Evolutionary conservation across 2,329 filamentous ascomycete species (phyloP).

Genomic region (Colletotrichum musae): DNA sequence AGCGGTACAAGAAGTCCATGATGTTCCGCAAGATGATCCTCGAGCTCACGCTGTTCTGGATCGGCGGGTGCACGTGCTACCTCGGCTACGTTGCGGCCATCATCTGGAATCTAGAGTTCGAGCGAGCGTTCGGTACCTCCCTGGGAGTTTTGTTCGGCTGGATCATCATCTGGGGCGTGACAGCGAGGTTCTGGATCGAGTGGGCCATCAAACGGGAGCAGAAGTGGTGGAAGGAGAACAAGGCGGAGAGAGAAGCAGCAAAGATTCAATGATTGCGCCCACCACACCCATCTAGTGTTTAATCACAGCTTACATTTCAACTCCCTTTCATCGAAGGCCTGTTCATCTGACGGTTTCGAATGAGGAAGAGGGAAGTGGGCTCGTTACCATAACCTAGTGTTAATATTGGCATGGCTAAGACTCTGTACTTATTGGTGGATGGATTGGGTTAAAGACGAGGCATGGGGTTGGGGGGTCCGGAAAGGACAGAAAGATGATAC

Average conservation of each 20-base stretch:
- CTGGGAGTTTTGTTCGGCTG: constrained; percentile 35
- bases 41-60: constrained; percentile 38
- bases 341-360: not conserved
- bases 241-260: constrained; percentile 33
- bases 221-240: constrained; percentile 39
- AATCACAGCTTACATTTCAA: constrained; percentile 20
- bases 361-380: not conserved
- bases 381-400: constrained; percentile 31
- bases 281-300: constrained; percentile 28
- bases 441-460: constrained; percentile 14
- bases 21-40: constrained; percentile 41
- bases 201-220: constrained; percentile 34
- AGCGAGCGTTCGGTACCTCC: constrained; percentile 35
- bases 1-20: constrained; percentile 39
- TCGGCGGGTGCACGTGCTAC: constrained; percentile 34
- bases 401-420: constrained; percentile 32
- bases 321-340: not conserved
- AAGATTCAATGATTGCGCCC: constrained; percentile 33
- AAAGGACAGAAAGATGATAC: constrained; percentile 21
- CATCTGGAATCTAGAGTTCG: constrained; percentile 38
- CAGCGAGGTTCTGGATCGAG: constrained; percentile 35
- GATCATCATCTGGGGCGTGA: constrained; percentile 38
- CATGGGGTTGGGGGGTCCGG: constrained; percentile 8
- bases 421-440: constrained; percentile 32
- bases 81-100: constrained; percentile 36